Evolutionary conservation across 345 rosid genomes (phyloP), one percentile per base, ranked within the genome.

Genomic region (Xanthoceras sorbifolium): DNA sequence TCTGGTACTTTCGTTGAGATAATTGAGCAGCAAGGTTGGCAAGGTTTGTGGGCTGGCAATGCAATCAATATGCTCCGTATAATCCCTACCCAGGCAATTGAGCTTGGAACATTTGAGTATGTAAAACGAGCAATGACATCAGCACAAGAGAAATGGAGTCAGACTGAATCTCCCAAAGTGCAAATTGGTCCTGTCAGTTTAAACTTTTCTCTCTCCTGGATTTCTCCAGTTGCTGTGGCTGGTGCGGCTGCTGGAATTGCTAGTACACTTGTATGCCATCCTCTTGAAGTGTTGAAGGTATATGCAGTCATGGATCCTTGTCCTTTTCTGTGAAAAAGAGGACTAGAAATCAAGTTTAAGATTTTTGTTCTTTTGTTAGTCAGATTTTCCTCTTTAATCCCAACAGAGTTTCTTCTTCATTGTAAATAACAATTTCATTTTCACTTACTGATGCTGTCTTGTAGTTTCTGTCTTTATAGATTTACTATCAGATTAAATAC

Each of bases 201-300:
- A 77, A 85, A 80, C 75, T 81, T 91, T 0, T 82, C 97, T 31
- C 89, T 94, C 71, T 84, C 90, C 2, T 97, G 98, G 98, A 84
- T 94, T 75, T 94, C 98, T 77, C 97, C 98, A 15, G 87, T 88
- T 83, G 98, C 98, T 25, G 92, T 91, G 54, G 99, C 89, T 74
- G 99, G 97, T 86, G 99, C 98, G 60, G 93, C 98, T 81, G 99
- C 98, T 60, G 99, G 99, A 68, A 71, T 97, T 82, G 87, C 84
- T 36, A 85, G 98, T 83, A 94, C 98, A 1, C 97, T 97, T 72
- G 97, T 80, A 4, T 97, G 99, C 77, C 98, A 97, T 86, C 98
- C 99, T 74, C 97, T 94, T 32, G 99, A 97, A 89, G 99, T 97
- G 78, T 84, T 97, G 80, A 97, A 97, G 98, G 99, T 93, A 85